Evolutionary conservation across 2,329 filamentous ascomycete genomes (phyloP), one percentile per base, ranked within the genome.

Genomic region (Dendrostoma leiphaemia): DNA sequence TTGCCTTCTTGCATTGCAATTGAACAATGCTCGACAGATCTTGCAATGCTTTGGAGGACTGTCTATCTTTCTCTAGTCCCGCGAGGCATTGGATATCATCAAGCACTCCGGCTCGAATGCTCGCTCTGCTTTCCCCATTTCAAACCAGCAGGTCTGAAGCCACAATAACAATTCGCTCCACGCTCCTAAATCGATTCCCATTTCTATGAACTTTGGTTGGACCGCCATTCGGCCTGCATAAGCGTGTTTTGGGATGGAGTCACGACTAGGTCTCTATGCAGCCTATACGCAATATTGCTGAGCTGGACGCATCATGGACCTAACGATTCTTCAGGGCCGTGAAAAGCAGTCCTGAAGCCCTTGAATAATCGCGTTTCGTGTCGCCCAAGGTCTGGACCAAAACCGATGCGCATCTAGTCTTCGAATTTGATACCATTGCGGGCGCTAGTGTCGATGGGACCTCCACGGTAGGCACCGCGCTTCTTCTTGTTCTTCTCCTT

Each of bases 401-500:
- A 21, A 34, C 4, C 19, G 19, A 29, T 1, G n/a, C 23, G 8
- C 17, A 17, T 64, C 74, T 83, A 96, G 65, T 96, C 90, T 2
- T 97, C 91, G 72, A 99, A 99, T 76, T 96, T 97, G 76, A 96
- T 89, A 55, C 90, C 88, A 73, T 93, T 92, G 60, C 88, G 88
- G 19, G 86, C 85, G 13, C 80, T 74, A 50, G 93, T 89, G 68
- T 99, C 92, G 65, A 99, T 96, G 49, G 81, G 73, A 6, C 94
- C 94, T 41, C 94, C 94, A 45, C 89, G 85, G 79, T 96, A 99
- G 61, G 88, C 90, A 48, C 94, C 94, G 63, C 85, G 81, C 81
- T 91, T 92, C 82, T 91, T 94, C 81, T 99, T 99, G 76, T 99
- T 99, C 85, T 99, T 99, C 78, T 97, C 94, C 79, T 99, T 99